Evolutionary conservation across 129 eudicot species (phyloP), one percentile per base, ranked within the genome.

Genomic region (Smallanthus sonchifolius): DNA sequence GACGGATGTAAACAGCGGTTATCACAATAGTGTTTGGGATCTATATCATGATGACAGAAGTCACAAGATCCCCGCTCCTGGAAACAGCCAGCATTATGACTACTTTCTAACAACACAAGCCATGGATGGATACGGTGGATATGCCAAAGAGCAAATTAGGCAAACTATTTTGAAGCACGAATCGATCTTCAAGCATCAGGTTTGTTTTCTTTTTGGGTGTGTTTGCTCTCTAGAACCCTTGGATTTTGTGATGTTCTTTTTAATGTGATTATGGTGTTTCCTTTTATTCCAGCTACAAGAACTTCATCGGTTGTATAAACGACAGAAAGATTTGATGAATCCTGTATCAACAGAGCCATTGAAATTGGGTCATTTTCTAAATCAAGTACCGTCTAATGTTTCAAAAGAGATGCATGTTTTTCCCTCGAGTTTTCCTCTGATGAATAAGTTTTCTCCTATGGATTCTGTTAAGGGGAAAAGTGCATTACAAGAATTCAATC

Each of bases 271-370:
- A 30, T 24, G 47, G 55, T 35, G 34, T 44, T 60, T 72, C 37
- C 63, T 47, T 70, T 56, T 52, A 73, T 36, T 80, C 67, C 90
- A 91, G 97, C 82, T 88, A 43, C 88, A 83, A 84, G 97, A 91
- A 83, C 95, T 91, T 63, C 97, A 91, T 70, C 95, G 95, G 3
- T 82, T 91, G 61, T 88, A 91, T 68, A 82, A 76, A 83, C 79
- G 83, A 77, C 97, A 91, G 75, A 81, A 72, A 69, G 90, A 88
- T 54, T 76, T 91, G 81, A 88, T 88, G 97, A 83, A 81, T 74
- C 78, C 59, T 8, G 19, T 49, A 34, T 61, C 61, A 64, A 69
- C 62, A 44, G 90, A 74, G 35, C 77, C 65, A 60, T 47, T 83
- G 32, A 80, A 72, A 42, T 13, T 77, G 56, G 78, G 83, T 60